A percentile compares a stretch with the other conserved stretches of the same genome.
Evolutionary conservation across 371 early-diverging fungal genomes (phyloP).

Genomic region (Vairimorpha necatrix): DNA sequence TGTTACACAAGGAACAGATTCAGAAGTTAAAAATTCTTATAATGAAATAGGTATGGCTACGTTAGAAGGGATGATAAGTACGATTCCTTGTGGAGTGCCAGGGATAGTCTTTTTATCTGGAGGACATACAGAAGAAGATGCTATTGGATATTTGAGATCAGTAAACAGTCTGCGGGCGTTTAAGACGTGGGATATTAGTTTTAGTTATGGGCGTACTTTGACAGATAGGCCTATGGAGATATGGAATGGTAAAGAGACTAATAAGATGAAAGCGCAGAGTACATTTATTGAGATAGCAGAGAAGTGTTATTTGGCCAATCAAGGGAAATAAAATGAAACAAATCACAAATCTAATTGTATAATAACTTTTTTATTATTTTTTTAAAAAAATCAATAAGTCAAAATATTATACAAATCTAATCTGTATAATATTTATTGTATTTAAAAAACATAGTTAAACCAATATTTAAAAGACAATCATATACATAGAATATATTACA

Average conservation of each 20-base stretch:
- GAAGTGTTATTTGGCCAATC: conserved; percentile 5
- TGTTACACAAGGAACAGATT: conserved; percentile 67
- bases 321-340: conserved; percentile 1
- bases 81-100: conserved; percentile 68
- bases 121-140: conserved; percentile 68
- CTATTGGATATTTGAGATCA: conserved; percentile 67
- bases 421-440: no score
- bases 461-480: no score
- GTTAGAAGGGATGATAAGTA: conserved; percentile 66
- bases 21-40: conserved; percentile 64
- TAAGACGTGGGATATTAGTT: conserved; percentile 68
- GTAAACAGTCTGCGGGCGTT: conserved; percentile 61
- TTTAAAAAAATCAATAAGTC: background rate
- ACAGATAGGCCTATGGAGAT: conserved; percentile 67
- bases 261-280: conserved; percentile 67
- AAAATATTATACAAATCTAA: background rate
- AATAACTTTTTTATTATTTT: background rate
- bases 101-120: conserved; percentile 71
- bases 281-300: conserved; percentile 37
- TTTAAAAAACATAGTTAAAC: no score
- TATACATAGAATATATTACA: no score
- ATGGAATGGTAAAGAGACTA: conserved; percentile 68
- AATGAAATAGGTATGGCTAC: conserved; percentile 67
- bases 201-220: conserved; percentile 70
- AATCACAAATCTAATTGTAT: background rate